Conservation (phyloP, 2,329 filamentous ascomycete genomes). For the Alternaria consortialis region DNA sequence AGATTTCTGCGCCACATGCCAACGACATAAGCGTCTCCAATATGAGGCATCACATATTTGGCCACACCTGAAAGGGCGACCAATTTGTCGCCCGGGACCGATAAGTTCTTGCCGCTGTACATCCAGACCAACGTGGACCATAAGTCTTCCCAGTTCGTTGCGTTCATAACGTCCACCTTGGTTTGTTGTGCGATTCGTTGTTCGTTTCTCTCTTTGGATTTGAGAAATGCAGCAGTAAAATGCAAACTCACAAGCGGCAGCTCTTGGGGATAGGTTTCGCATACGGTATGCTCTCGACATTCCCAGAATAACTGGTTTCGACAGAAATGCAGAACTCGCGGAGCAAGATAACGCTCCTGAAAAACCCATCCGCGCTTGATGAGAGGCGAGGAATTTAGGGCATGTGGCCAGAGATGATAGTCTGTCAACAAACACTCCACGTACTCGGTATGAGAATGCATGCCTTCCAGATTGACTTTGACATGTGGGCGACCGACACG, state of each 20-base stretch:
- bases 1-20: slow-evolving; percentile 22
- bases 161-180: too few relatives aligned
- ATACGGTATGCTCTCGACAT: slow-evolving; percentile 13
- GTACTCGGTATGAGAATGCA: background rate
- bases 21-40: slow-evolving; percentile 13
- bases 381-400: background rate
- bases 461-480: background rate
- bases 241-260: background rate
- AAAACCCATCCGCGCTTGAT: slow-evolving; percentile 20
- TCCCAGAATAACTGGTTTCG: slow-evolving; percentile 30
- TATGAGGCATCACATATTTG: slow-evolving; percentile 5
- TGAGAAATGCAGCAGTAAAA: background rate
- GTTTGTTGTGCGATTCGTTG: background rate
- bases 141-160: too few relatives aligned
- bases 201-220: background rate
- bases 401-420: background rate
- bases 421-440: background rate
- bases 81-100: slow-evolving; percentile 16
- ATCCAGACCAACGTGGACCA: too few relatives aligned
- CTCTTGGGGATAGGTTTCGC: slow-evolving; percentile 14
- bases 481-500: background rate
- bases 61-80: slow-evolving; percentile 23
- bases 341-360: slow-evolving; percentile 27
- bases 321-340: slow-evolving; percentile 26
- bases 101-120: background rate